Conservation (phyloP, 805 yeast genomes). For the Lipomyces sp. region DNA sequence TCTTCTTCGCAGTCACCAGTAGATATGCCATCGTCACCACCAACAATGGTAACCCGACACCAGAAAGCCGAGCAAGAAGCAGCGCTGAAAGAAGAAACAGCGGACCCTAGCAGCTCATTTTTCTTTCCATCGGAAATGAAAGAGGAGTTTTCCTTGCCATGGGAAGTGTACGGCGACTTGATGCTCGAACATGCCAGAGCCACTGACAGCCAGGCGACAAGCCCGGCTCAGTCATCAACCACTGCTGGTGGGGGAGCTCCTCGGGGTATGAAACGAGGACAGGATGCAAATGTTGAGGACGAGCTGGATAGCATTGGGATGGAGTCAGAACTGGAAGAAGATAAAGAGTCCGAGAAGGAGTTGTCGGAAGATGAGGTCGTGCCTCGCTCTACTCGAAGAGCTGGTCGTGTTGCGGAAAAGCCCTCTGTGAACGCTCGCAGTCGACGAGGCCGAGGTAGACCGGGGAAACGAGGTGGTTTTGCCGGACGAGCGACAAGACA, state of each 20-base stretch:
- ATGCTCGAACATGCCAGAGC: conserved; percentile 49
- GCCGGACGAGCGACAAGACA: not conserved
- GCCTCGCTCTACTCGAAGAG: conserved; percentile 19
- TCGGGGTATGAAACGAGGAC: conserved; percentile 21
- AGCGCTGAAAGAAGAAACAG: conserved; percentile 27
- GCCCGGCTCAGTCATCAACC: conserved; percentile 36
- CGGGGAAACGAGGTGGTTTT: conserved; percentile 12
- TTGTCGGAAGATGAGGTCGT: conserved; percentile 34
- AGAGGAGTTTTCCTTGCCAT: conserved; percentile 50
- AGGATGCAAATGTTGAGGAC: conserved; percentile 26
- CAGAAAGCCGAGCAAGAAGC: conserved; percentile 17
- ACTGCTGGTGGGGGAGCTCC: conserved; percentile 13
- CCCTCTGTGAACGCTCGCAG: not conserved
- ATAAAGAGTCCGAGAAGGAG: conserved; percentile 27
- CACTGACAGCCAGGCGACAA: conserved; percentile 33
- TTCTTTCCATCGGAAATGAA: conserved; percentile 25
- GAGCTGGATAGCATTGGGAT: conserved; percentile 13
- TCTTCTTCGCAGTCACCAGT: conserved; percentile 20
- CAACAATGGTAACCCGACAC: conserved; percentile 2
- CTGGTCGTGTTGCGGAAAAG: conserved; percentile 13
- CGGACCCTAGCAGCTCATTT: conserved; percentile 15
- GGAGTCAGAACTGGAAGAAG: conserved; percentile 21
- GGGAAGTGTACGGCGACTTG: conserved; percentile 53
- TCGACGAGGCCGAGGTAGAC: conserved; percentile 19
- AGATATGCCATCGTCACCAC: conserved; percentile 12